These are phyloP conservation scores for Talaromyces sp. DNA, from an alignment of 2,329 filamentous ascomycete species.

Conservation along the genomic window DNA sequence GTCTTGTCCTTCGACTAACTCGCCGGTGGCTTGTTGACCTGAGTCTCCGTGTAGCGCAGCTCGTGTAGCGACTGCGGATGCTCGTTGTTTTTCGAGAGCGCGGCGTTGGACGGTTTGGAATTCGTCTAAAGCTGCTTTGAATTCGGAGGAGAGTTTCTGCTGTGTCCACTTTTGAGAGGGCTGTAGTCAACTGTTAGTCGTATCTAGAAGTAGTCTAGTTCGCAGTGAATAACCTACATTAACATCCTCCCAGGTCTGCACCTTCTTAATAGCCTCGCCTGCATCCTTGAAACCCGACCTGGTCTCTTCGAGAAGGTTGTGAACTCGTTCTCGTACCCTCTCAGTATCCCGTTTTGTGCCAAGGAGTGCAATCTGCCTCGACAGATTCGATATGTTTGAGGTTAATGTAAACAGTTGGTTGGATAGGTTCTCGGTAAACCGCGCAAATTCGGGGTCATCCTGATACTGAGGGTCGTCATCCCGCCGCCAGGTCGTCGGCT, in stretches of 20 bases:
- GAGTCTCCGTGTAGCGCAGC: slow-evolving; percentile 67
- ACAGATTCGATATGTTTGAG: slow-evolving; percentile 80
- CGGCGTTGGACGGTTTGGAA: slow-evolving; percentile 90
- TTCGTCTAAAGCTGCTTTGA: slow-evolving; percentile 81
- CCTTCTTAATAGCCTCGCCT: slow-evolving; percentile 88
- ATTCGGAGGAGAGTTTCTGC: slow-evolving; percentile 90
- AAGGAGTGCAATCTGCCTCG: slow-evolving; percentile 78
- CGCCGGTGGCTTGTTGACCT: slow-evolving; percentile 39
- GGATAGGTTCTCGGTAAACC: slow-evolving; percentile 77
- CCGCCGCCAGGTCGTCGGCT: slow-evolving; percentile 65
- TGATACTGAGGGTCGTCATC: slow-evolving; percentile 72
- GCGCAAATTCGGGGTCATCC: slow-evolving; percentile 90
- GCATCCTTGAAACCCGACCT: slow-evolving; percentile 84
- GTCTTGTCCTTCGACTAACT: slow-evolving; percentile 33
- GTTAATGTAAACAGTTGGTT: slow-evolving; percentile 87
- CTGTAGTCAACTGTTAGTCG: slow-evolving; percentile 46
- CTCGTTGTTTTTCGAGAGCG: slow-evolving; percentile 88
- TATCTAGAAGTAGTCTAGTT: not conserved
- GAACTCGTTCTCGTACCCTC: slow-evolving; percentile 84
- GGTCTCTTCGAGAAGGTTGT: slow-evolving; percentile 82
- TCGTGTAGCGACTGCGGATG: slow-evolving; percentile 78
- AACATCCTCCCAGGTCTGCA: slow-evolving; percentile 82
- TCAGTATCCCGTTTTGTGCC: slow-evolving; percentile 91
- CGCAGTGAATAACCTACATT: slow-evolving; percentile 57
- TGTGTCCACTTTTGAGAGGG: slow-evolving; percentile 95